Base-by-base conservation (phyloP, 805 yeast genomes). In the Candida namnaoensis region DNA sequence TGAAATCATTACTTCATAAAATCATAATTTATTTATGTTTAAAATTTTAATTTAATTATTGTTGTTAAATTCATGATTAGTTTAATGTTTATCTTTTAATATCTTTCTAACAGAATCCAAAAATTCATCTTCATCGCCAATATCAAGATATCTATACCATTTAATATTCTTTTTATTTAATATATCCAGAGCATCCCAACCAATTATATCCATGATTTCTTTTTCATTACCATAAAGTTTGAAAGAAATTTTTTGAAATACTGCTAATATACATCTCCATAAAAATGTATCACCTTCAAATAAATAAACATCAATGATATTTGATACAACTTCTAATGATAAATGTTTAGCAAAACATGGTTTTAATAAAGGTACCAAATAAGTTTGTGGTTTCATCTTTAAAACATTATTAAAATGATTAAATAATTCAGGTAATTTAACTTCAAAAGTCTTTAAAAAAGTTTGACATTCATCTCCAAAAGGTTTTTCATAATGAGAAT, bases 221-320 rank as follows among this genome's bases (percentile, higher is more conserved):
- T 61, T 50, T 37, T 62, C 63, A 34, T 66, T 48, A 3, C 80
- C 84, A 53, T 68, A 78, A 30, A 81, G 62, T 49, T 71, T 72
- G 43, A 68, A 73, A 37, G 71, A 73, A 15, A 75, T 59, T 35
- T 65, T 62, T 24, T 66, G 64, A 36, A 82, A 53, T 12, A 79
- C 54, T 0, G 77, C 83, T n/a, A 82, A 55, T 2, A 73, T 62
- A 10, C 71, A 67, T 19, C 82, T 66, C 36, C 78, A 58, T 38
- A 82, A 52, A 47, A 79, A 66, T 2, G 71, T 58, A 48, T 76
- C 84, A 7, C 81, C 79, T 53, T 80, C 87, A 53, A 80, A 79
- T 10, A 80, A 54, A 53, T 69, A 69, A 5, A 81, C 63, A 53
- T 82, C 90, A 45, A 82, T 50, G 7, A 82, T 48, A 13, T 77